Conservation (phyloP, 805 yeast species). For the Candida ulmi region DNA sequence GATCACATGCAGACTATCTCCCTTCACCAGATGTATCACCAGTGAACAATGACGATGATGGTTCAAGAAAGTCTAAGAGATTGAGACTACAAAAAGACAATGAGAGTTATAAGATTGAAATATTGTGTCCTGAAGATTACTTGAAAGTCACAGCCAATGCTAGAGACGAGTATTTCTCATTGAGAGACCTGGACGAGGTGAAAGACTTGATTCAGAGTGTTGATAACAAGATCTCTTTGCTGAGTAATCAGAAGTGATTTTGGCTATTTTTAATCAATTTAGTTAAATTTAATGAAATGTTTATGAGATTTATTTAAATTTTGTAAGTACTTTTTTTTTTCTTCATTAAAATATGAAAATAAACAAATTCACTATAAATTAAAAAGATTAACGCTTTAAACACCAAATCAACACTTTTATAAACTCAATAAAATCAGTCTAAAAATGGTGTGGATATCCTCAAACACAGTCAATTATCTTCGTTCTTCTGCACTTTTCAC, state of each 20-base stretch:
- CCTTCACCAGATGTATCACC: conserved; percentile 18
- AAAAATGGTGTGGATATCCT: conserved; percentile 43
- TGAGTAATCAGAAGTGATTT: too few species aligned
- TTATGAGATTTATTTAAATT: not conserved
- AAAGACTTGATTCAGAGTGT: conserved; percentile 11
- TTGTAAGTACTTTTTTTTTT: too few species aligned
- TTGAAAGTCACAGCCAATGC: conserved; percentile 7
- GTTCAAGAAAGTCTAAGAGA: conserved; percentile 20
- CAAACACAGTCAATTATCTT: conserved; percentile 40
- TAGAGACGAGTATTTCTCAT: conserved; percentile 9
- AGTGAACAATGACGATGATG: not conserved
- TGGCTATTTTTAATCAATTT: too few species aligned
- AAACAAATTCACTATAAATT: not conserved
- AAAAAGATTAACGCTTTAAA: not conserved
- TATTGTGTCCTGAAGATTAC: conserved; percentile 21
- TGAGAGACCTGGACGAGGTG: conserved; percentile 14
- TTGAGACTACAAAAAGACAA: conserved; percentile 14
- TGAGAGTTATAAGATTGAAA: conserved; percentile 5
- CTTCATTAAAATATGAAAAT: too few species aligned
- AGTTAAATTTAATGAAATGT: too few species aligned
- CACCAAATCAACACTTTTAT: not conserved
- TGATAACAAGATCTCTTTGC: conserved; percentile 4
- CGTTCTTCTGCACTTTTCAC: conserved; percentile 41
- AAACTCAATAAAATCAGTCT: not conserved
- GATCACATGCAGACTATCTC: conserved; percentile 7